A percentile compares a stretch with the other conserved stretches of the same genome.
phyloP scores from a whole-genome alignment of 306 rosid genomes.

The Quercus gilva region DNA sequence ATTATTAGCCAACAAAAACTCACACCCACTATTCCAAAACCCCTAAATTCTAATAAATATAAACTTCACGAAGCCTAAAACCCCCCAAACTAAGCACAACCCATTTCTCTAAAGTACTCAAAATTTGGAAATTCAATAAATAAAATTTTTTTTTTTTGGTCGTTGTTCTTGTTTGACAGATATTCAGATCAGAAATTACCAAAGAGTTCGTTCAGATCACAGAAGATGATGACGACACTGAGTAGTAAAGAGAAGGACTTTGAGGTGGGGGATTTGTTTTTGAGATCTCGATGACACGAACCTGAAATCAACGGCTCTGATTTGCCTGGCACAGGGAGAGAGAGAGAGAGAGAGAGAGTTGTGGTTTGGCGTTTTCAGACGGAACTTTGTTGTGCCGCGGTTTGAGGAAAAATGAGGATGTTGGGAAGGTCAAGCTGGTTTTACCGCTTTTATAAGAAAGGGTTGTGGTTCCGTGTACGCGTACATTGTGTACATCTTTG shows the following conservation, averaged over 20 bases:
- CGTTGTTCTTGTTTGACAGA: not conserved
- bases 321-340: not conserved
- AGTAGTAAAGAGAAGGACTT: not conserved
- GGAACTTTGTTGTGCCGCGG: too few species aligned
- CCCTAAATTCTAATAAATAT: not conserved
- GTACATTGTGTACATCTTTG: too few species aligned
- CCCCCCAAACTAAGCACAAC: too few species aligned
- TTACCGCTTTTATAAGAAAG: too few species aligned
- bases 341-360: not conserved
- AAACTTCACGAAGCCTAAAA: not conserved
- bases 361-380: too few species aligned
- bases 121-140: too few species aligned
- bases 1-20: not conserved
- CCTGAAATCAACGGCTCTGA: not conserved
- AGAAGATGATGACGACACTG: not conserved
- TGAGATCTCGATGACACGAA: not conserved
- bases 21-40: not conserved
- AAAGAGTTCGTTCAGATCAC: not conserved
- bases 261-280: not conserved
- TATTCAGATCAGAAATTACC: constrained; percentile 16
- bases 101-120: too few species aligned
- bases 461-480: too few species aligned
- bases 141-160: too few species aligned
- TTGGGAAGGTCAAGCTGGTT: too few species aligned
- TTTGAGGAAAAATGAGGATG: too few species aligned